Evolutionary conservation across 1,284 basidiomycete species (phyloP).

Genomic region (Tetrapyrgos nigripes): DNA sequence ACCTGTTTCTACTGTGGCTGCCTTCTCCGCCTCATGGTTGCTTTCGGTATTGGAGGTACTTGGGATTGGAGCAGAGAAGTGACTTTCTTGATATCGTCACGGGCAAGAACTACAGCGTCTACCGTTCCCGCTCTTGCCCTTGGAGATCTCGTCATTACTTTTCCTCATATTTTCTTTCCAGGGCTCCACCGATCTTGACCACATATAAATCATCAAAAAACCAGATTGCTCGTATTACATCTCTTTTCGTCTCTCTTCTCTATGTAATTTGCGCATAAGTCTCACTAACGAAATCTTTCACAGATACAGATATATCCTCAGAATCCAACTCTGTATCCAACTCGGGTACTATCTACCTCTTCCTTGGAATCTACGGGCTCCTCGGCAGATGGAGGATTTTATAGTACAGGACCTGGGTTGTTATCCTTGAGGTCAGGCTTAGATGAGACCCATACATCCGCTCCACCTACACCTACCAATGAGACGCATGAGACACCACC

Average conservation of each 20-base stretch:
- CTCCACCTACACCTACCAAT: slow-evolving; percentile 14
- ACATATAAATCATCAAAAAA: slow-evolving; percentile 99
- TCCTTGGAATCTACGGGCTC: slow-evolving; percentile 20
- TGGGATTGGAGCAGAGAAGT: no score
- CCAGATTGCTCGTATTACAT: no score
- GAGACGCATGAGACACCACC: slow-evolving; percentile 12
- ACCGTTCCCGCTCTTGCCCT: no score
- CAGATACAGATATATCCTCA: not conserved
- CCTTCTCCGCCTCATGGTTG: no score
- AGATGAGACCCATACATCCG: not conserved
- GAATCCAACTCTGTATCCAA: no score
- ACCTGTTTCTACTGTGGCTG: no score
- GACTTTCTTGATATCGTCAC: no score
- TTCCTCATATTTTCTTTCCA: slow-evolving; percentile 53
- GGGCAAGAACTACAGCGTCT: no score
- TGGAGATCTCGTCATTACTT: slow-evolving; percentile 88
- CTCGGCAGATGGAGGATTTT: not conserved
- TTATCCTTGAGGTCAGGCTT: no score
- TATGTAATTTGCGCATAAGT: no score
- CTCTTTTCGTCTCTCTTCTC: no score
- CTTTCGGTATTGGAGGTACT: no score
- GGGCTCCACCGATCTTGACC: slow-evolving; percentile 96
- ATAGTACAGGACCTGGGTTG: not conserved
- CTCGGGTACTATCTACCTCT: slow-evolving; percentile 36
- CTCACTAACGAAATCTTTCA: not conserved